phyloP scores from a whole-genome alignment of 225 moss, liverwort and hornwort genomes.

The Sphagnum tenellum region DNA sequence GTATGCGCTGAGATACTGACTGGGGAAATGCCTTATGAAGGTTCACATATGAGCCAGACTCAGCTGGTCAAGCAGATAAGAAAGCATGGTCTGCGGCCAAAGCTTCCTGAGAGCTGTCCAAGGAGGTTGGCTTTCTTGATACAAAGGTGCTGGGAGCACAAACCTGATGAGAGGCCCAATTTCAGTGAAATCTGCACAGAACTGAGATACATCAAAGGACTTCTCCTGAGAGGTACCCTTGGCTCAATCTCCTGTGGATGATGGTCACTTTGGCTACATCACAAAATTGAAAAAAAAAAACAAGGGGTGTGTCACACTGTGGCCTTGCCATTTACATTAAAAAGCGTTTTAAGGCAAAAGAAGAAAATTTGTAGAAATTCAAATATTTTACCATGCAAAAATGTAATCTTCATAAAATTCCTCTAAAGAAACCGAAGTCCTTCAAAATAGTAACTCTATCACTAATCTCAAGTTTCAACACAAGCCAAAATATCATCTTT shows the following conservation, averaged over 20 bases:
- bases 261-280: not conserved
- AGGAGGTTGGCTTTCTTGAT: slow-evolving; percentile 1
- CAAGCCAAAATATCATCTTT: too few relatives aligned
- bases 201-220: slow-evolving; percentile 11
- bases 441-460: too few relatives aligned
- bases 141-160: slow-evolving; percentile 4
- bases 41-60: not conserved
- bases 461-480: too few relatives aligned
- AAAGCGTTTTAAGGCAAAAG: too few relatives aligned
- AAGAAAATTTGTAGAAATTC: too few relatives aligned
- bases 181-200: slow-evolving; percentile 5
- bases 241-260: too few relatives aligned
- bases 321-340: too few relatives aligned
- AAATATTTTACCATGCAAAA: too few relatives aligned
- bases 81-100: slow-evolving; percentile 2
- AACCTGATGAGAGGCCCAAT: slow-evolving; percentile 2
- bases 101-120: slow-evolving; percentile 1
- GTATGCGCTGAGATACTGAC: slow-evolving; percentile 4
- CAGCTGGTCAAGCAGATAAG: not conserved
- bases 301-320: too few relatives aligned
- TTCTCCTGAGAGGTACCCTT: slow-evolving; percentile 1
- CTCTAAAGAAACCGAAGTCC: too few relatives aligned
- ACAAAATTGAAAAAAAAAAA: too few relatives aligned
- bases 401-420: too few relatives aligned
- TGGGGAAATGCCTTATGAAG: slow-evolving; percentile 1